phyloP scores from a whole-genome alignment of 2,329 filamentous ascomycete species.

The Nemania sp. region DNA sequence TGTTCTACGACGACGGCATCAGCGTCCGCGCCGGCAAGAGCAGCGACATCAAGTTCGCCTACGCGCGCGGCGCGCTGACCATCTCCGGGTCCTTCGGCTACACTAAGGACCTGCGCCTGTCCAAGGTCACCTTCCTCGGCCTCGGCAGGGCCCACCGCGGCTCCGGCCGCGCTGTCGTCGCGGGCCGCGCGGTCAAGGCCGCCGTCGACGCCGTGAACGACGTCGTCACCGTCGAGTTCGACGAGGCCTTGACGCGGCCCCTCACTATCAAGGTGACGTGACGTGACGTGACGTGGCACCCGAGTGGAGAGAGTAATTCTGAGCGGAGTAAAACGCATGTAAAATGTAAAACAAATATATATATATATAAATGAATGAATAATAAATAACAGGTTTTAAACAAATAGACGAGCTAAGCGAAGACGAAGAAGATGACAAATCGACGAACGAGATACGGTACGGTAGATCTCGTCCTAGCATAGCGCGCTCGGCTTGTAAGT shows the following conservation, averaged over 20 bases:
- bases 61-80: slow-evolving; percentile 55
- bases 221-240: slow-evolving; percentile 29
- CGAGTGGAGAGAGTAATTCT: no score
- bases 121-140: slow-evolving; percentile 57
- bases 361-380: no score
- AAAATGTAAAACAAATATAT: not conserved
- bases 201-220: slow-evolving; percentile 20
- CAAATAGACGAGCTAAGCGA: no score
- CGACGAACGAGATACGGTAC: no score
- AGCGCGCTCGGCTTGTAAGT: no score
- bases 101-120: slow-evolving; percentile 44
- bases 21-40: slow-evolving; percentile 52
- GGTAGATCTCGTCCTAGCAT: no score
- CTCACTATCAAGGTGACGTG: slow-evolving; percentile 34
- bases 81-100: slow-evolving; percentile 61
- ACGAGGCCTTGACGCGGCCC: slow-evolving; percentile 32
- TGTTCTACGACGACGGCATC: slow-evolving; percentile 81
- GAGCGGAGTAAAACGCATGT: no score
- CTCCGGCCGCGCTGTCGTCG: slow-evolving; percentile 10
- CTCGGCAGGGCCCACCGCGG: slow-evolving; percentile 8
- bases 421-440: no score
- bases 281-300: no score
- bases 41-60: slow-evolving; percentile 65
- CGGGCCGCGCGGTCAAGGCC: slow-evolving; percentile 20
- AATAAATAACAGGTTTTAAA: no score